Evolutionary conservation across 2,329 filamentous ascomycete species (phyloP).

Genomic region (Penicillium sp.): DNA sequence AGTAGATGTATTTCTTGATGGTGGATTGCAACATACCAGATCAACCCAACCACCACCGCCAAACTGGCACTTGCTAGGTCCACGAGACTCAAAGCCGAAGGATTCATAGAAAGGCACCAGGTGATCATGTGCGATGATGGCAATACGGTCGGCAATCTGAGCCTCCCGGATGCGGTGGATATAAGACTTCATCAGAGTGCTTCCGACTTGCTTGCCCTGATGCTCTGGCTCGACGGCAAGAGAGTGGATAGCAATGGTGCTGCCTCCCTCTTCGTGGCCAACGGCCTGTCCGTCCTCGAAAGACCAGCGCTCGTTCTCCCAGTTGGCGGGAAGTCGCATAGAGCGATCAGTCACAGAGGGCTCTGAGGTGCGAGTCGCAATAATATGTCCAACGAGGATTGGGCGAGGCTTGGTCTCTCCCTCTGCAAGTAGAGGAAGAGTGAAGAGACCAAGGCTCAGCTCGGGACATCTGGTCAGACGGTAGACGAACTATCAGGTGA

Average conservation of each 20-base stretch:
- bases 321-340: slow-evolving; percentile 73
- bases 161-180: slow-evolving; percentile 73
- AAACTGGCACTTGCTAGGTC: slow-evolving; percentile 69
- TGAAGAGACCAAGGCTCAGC: slow-evolving; percentile 78
- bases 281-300: slow-evolving; percentile 47
- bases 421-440: slow-evolving; percentile 55
- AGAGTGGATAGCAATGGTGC: slow-evolving; percentile 79
- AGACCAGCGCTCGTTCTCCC: slow-evolving; percentile 53
- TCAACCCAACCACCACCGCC: slow-evolving; percentile 81
- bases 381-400: slow-evolving; percentile 73
- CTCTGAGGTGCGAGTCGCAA: slow-evolving; percentile 70
- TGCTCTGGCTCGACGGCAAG: slow-evolving; percentile 76
- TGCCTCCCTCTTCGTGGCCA: slow-evolving; percentile 72
- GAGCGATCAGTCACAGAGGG: slow-evolving; percentile 69
- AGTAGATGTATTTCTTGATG: slow-evolving; percentile 6
- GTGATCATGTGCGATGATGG: slow-evolving; percentile 74
- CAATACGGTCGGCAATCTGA: slow-evolving; percentile 70
- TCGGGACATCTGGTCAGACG: slow-evolving; percentile 74
- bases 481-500: slow-evolving; percentile 65
- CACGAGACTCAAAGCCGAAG: slow-evolving; percentile 71
- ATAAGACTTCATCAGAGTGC: slow-evolving; percentile 73
- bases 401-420: slow-evolving; percentile 61
- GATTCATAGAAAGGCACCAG: slow-evolving; percentile 74
- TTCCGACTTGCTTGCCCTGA: slow-evolving; percentile 73
- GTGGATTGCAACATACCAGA: slow-evolving; percentile 61